Evolutionary conservation across 495 filamentous ascomycete genomes (phyloP).

Genomic region (Trichocladium antarcticum): DNA sequence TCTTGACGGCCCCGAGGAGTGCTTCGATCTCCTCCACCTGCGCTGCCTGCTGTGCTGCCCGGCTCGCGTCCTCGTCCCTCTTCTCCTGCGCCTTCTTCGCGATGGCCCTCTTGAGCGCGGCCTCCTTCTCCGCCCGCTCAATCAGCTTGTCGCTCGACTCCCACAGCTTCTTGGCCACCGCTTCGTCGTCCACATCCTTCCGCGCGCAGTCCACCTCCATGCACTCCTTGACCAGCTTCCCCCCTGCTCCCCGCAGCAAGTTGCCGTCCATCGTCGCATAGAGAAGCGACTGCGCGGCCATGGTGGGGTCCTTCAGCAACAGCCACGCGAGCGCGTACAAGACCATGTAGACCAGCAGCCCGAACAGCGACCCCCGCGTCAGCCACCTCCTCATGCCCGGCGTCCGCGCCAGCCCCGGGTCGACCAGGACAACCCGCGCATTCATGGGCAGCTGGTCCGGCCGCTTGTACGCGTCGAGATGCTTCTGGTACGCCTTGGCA

Average conservation of each 20-base stretch:
- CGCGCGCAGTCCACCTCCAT: slow-evolving; percentile 57
- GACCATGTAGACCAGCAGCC: slow-evolving; percentile 64
- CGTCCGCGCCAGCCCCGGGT: slow-evolving; percentile 75
- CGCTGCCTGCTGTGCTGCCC: slow-evolving; percentile 17
- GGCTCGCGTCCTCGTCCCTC: slow-evolving; percentile 31
- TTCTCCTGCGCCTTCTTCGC: slow-evolving; percentile 40
- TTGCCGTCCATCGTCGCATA: slow-evolving; percentile 72
- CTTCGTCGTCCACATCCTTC: slow-evolving; percentile 67
- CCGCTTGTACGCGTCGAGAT: slow-evolving; percentile 66
- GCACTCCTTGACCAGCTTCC: slow-evolving; percentile 80
- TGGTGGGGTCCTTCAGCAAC: slow-evolving; percentile 67
- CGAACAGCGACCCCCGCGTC: slow-evolving; percentile 71
- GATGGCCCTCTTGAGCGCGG: slow-evolving; percentile 62
- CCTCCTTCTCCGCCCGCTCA: slow-evolving; percentile 69
- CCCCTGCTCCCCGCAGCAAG: slow-evolving; percentile 50
- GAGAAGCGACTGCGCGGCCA: slow-evolving; percentile 79
- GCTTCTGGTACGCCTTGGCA: slow-evolving; percentile 77
- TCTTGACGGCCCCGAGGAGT: slow-evolving; percentile 30
- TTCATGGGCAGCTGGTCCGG: slow-evolving; percentile 75
- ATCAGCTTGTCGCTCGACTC: slow-evolving; percentile 76
- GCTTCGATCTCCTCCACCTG: slow-evolving; percentile 38
- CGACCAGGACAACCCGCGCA: slow-evolving; percentile 67
- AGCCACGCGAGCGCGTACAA: slow-evolving; percentile 78
- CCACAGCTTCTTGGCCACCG: slow-evolving; percentile 74
- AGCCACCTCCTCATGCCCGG: slow-evolving; percentile 81